A percentile compares a stretch with the other conserved stretches of the same genome.
Conservation (phyloP, 169 alveolate species). For the Theileria orientalis region DNA sequence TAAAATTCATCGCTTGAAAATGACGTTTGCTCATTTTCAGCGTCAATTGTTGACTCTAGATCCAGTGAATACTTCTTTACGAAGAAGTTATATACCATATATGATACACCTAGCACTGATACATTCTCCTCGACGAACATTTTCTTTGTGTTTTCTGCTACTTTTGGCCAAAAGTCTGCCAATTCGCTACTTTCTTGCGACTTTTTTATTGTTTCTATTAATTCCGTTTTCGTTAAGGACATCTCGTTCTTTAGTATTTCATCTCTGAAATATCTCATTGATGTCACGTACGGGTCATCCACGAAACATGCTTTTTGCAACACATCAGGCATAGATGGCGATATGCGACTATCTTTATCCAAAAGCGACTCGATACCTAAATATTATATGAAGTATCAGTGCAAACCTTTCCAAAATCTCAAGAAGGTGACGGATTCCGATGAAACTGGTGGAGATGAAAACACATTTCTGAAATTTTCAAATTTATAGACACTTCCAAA, state of each 20-base stretch:
- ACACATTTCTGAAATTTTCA: constrained; percentile 48
- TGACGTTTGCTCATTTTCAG: constrained; percentile 19
- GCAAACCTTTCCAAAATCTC: constrained; percentile 50
- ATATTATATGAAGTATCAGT: neutral
- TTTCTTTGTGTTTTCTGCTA: constrained; percentile 31
- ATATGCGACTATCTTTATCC: neutral
- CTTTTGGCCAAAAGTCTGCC: constrained; percentile 57
- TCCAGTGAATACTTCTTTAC: constrained; percentile 21
- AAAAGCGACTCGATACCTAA: neutral
- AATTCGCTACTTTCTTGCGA: constrained; percentile 33
- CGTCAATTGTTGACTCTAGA: neutral
- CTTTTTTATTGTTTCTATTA: constrained; percentile 28
- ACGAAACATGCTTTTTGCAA: constrained; percentile 25
- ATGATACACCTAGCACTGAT: constrained; percentile 20
- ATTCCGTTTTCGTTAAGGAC: constrained; percentile 17
- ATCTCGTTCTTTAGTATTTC: constrained; percentile 43
- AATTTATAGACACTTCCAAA: constrained; percentile 48
- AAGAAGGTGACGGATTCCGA: constrained; percentile 46
- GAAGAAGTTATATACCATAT: constrained; percentile 47
- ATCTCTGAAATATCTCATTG: constrained; percentile 53
- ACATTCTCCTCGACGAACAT: constrained; percentile 19
- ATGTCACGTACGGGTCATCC: constrained; percentile 39
- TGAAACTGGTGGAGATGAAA: constrained; percentile 48
- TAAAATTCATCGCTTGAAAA: constrained; percentile 19
- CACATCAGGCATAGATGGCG: constrained; percentile 5